A percentile compares a stretch with the other conserved stretches of the same genome.
Evolutionary conservation across 345 rosid species (phyloP).

Genomic region (Ceriops zippeliana): DNA sequence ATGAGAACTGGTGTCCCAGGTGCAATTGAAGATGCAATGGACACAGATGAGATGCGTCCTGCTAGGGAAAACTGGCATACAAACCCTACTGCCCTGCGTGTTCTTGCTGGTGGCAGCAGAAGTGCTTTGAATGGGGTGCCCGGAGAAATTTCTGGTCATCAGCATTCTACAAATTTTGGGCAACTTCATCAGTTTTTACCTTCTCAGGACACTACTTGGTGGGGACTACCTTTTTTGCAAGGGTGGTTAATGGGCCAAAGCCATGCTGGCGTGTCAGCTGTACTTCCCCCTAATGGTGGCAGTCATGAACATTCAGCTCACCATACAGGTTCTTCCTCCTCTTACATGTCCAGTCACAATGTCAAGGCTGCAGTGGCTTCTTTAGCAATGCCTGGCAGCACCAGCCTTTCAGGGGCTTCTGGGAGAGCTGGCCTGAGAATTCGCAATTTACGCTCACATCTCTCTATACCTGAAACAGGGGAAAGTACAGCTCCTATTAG

Average conservation of each 20-base stretch:
- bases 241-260: constrained; percentile 77
- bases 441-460: constrained; percentile 37
- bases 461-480: constrained; percentile 42
- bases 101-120: constrained; percentile 15
- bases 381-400: constrained; percentile 47
- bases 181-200: constrained; percentile 52
- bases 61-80: constrained; percentile 28
- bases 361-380: constrained; percentile 52
- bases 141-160: constrained; percentile 20
- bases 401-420: constrained; percentile 42
- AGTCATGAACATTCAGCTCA: constrained; percentile 36
- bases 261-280: constrained; percentile 51
- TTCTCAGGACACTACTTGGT: constrained; percentile 52
- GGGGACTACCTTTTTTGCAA: constrained; percentile 72
- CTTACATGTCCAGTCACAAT: constrained; percentile 35
- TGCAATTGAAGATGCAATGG: constrained; percentile 48
- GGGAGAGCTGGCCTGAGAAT: constrained; percentile 43
- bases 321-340: constrained; percentile 30
- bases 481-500: constrained; percentile 35
- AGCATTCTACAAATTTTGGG: constrained; percentile 31
- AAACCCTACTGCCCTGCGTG: constrained; percentile 11
- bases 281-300: constrained; percentile 39
- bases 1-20: constrained; percentile 37
- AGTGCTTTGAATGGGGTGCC: constrained; percentile 22
- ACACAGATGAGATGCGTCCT: constrained; percentile 57